phyloP scores from a whole-genome alignment of 441 rosid genomes.

The Omphalea diandra region DNA sequence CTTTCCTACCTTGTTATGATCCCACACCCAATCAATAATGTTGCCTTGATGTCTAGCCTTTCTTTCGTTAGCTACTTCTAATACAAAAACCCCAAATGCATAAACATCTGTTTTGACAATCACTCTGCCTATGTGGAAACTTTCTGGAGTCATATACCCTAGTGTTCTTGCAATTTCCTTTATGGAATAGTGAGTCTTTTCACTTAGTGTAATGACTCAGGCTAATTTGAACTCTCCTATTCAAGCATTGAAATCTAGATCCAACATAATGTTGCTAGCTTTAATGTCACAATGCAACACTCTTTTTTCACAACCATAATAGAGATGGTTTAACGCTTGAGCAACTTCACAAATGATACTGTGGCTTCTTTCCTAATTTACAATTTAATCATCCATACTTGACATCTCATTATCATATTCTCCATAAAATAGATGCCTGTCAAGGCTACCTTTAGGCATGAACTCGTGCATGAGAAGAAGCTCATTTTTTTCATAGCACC shows the following conservation, averaged over 20 bases:
- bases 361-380: constrained; percentile 54
- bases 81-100: constrained; percentile 66
- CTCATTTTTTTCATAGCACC: constrained; percentile 60
- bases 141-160: constrained; percentile 84
- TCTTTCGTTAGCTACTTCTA: constrained; percentile 66
- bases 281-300: constrained; percentile 79
- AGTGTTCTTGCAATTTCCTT: constrained; percentile 67
- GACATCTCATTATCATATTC: too few relatives aligned
- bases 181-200: constrained; percentile 68
- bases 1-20: constrained; percentile 41
- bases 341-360: constrained; percentile 49
- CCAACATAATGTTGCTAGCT: constrained; percentile 76
- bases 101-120: constrained; percentile 67
- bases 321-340: constrained; percentile 68
- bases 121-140: constrained; percentile 54
- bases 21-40: constrained; percentile 71
- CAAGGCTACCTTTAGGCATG: constrained; percentile 71
- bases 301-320: constrained; percentile 60
- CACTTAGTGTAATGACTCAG: constrained; percentile 48
- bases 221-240: constrained; percentile 76
- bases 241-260: constrained; percentile 49
- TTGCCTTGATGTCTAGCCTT: constrained; percentile 39
- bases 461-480: constrained; percentile 61
- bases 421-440: constrained; percentile 44
- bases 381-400: constrained; percentile 23